These are phyloP conservation scores for Quercus cerris DNA, from an alignment of 306 rosid species.

Conservation along the genomic window DNA sequence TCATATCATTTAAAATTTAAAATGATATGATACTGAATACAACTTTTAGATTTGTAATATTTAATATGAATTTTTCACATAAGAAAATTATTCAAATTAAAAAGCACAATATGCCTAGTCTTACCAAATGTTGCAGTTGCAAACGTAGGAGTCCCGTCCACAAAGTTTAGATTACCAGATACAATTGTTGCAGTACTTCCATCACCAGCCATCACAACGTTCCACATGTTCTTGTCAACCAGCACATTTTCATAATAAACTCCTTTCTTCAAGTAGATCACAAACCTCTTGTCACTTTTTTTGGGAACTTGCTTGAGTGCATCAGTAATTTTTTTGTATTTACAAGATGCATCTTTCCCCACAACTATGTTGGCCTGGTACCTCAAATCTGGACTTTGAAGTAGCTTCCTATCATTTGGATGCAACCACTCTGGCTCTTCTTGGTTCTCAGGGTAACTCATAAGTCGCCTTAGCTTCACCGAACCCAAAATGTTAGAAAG, in stretches of 20 bases:
- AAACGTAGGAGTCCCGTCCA: constrained; percentile 85
- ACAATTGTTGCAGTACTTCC: constrained; percentile 61
- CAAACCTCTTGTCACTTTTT: constrained; percentile 50
- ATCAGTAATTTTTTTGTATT: constrained; percentile 43
- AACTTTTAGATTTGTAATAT: too few species aligned
- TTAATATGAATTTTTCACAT: too few species aligned
- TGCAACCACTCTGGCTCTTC: constrained; percentile 36
- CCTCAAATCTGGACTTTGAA: constrained; percentile 26
- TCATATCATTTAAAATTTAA: too few species aligned
- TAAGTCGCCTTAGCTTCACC: constrained; percentile 31
- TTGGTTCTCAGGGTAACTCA: constrained; percentile 8
- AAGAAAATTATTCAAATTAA: neutral
- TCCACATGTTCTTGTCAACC: constrained; percentile 68
- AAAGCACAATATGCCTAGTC: neutral
- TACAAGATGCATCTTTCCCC: constrained; percentile 52
- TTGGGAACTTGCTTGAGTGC: constrained; percentile 60
- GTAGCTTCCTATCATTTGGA: constrained; percentile 20
- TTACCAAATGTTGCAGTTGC: constrained; percentile 77
- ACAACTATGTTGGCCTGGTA: constrained; percentile 41
- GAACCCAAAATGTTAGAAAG: constrained; percentile 25
- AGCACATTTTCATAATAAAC: constrained; percentile 55
- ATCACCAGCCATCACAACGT: constrained; percentile 75
- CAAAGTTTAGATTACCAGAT: constrained; percentile 46
- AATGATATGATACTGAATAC: too few species aligned
- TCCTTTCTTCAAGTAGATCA: constrained; percentile 71